phyloP scores from a whole-genome alignment of 768 basidiomycete species.

The Pleurotus pulmonarius region DNA sequence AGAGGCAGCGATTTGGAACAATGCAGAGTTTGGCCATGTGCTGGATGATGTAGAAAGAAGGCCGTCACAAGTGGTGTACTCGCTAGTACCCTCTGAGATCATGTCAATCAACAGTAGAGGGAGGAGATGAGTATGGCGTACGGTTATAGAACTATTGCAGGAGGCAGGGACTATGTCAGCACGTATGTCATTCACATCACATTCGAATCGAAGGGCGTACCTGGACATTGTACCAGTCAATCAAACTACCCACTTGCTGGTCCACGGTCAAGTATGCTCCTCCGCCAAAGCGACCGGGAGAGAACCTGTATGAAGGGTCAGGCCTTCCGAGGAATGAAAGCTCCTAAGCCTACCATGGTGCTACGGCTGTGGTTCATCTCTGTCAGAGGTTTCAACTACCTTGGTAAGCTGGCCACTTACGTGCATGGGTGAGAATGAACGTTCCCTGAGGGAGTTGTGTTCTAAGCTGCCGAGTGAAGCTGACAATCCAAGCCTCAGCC shows the following conservation, averaged over 20 bases:
- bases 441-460: slow-evolving; percentile 41
- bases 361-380: slow-evolving; percentile 33
- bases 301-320: slow-evolving; percentile 29
- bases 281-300: slow-evolving; percentile 33
- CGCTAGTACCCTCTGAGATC: slow-evolving; percentile 49
- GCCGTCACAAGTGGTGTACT: slow-evolving; percentile 61
- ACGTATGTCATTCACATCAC: too few relatives aligned
- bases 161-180: too few relatives aligned
- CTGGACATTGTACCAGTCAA: slow-evolving; percentile 64
- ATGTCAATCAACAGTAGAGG: background rate
- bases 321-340: too few relatives aligned
- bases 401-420: slow-evolving; percentile 23
- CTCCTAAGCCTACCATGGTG: slow-evolving; percentile 33
- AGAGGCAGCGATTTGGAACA: slow-evolving; percentile 54
- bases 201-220: slow-evolving; percentile 23
- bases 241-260: slow-evolving; percentile 45
- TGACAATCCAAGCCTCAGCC: slow-evolving; percentile 56
- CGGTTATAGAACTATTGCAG: slow-evolving; percentile 39
- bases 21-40: slow-evolving; percentile 58
- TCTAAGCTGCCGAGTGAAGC: slow-evolving; percentile 50
- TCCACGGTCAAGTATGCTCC: slow-evolving; percentile 59
- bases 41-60: slow-evolving; percentile 57
- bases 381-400: background rate
- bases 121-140: slow-evolving; percentile 17
- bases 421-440: slow-evolving; percentile 55